Evolutionary conservation across 495 filamentous ascomycete species (phyloP).

Genomic region (Aspergillus hancockii): DNA sequence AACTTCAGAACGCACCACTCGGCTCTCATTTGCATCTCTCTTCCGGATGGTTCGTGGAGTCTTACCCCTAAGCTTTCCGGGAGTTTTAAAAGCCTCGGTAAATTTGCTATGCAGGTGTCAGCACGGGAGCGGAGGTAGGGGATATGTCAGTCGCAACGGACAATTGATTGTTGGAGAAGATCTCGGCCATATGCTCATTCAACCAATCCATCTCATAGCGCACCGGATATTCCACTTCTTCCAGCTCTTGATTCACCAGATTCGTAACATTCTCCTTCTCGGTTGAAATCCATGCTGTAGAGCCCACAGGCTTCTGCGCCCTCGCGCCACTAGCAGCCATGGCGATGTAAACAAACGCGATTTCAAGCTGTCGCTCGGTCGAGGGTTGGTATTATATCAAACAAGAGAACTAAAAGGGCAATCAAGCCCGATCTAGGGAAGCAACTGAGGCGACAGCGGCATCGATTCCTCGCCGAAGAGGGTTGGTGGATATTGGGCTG

Average conservation of each 20-base stretch:
- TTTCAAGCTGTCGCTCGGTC: slow-evolving; percentile 6
- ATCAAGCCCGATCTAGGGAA: slow-evolving; percentile 8
- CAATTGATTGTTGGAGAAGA: slow-evolving; percentile 85
- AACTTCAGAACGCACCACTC: slow-evolving; percentile 58
- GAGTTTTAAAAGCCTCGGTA: slow-evolving; percentile 92
- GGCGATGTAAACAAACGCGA: slow-evolving; percentile 42
- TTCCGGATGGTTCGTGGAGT: slow-evolving; percentile 84
- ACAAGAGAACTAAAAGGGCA: slow-evolving; percentile 3
- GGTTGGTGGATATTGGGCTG: slow-evolving; percentile 13
- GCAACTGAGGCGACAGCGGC: slow-evolving; percentile 4
- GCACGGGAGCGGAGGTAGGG: slow-evolving; percentile 17
- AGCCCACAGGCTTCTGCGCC: slow-evolving; percentile 60
- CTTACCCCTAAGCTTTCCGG: slow-evolving; percentile 90
- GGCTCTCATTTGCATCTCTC: slow-evolving; percentile 58
- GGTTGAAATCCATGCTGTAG: slow-evolving; percentile 65
- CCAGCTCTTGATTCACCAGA: slow-evolving; percentile 70
- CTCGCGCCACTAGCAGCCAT: slow-evolving; percentile 52
- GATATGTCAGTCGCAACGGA: slow-evolving; percentile 44
- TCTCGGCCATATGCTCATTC: slow-evolving; percentile 95
- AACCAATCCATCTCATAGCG: slow-evolving; percentile 93
- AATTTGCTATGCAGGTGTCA: slow-evolving; percentile 66
- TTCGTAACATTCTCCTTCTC: slow-evolving; percentile 66
- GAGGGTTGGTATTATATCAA: background rate
- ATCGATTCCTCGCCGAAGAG: slow-evolving; percentile 14
- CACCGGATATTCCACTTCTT: slow-evolving; percentile 86